These are phyloP conservation scores for Trametes coccinea DNA, from an alignment of 768 basidiomycete genomes.

Conservation along the genomic window DNA sequence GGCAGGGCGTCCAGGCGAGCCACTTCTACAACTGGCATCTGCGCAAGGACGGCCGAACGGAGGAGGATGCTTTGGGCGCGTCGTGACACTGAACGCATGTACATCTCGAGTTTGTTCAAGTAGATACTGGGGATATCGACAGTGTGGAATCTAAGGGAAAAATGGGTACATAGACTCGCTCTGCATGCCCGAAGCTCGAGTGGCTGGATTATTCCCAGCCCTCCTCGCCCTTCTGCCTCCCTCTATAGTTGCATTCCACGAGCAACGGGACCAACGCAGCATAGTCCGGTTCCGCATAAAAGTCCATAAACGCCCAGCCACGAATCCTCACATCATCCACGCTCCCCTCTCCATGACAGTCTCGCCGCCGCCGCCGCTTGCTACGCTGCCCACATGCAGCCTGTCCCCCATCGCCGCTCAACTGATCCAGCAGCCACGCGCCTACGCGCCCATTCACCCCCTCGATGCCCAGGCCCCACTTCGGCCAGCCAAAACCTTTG, in stretches of 20 bases:
- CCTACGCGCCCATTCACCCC: conserved; percentile 81
- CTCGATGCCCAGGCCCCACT: conserved; percentile 74
- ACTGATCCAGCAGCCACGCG: conserved; percentile 63
- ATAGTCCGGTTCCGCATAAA: conserved; percentile 57
- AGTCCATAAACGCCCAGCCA: conserved; percentile 81
- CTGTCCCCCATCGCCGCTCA: conserved; percentile 30
- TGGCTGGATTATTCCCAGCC: conserved; percentile 14
- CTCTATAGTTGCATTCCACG: conserved; percentile 77
- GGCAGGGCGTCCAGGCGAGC: conserved; percentile 37
- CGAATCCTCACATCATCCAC: conserved; percentile 46
- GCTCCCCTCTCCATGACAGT: not conserved
- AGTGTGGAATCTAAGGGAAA: no score
- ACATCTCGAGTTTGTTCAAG: not conserved
- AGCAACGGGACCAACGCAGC: conserved; percentile 60
- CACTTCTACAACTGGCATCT: conserved; percentile 31
- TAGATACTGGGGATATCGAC: not conserved
- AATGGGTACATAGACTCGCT: no score
- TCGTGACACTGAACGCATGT: conserved; percentile 6
- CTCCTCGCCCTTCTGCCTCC: conserved; percentile 30
- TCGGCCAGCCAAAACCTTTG: conserved; percentile 82
- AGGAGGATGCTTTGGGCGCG: conserved; percentile 16
- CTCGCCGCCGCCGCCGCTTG: not conserved
- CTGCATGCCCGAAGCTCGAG: no score
- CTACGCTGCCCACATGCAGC: not conserved
- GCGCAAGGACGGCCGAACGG: conserved; percentile 21